Conservation (phyloP, 2,329 filamentous ascomycete genomes). For the Boeremia lycopersici region DNA sequence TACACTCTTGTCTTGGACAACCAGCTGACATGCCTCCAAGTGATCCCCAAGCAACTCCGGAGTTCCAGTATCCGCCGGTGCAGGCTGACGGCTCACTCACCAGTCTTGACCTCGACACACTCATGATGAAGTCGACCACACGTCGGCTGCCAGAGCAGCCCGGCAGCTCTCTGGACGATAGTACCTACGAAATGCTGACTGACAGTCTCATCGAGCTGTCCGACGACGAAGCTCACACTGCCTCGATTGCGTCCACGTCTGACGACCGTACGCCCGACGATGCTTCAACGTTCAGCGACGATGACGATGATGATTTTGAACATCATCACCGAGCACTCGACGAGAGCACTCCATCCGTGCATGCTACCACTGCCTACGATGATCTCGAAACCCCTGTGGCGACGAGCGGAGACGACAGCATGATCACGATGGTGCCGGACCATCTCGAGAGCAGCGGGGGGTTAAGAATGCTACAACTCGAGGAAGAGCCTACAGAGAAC, state of each 20-base stretch:
- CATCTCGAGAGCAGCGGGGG: conserved; percentile 31
- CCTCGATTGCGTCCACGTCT: conserved; percentile 43
- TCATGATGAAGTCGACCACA: conserved; percentile 45
- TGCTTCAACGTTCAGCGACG: conserved; percentile 39
- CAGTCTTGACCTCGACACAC: conserved; percentile 39
- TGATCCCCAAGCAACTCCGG: conserved; percentile 33
- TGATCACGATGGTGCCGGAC: conserved; percentile 36
- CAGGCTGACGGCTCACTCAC: conserved; percentile 40
- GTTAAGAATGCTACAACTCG: conserved; percentile 28
- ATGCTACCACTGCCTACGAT: conserved; percentile 20
- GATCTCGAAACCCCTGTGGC: conserved; percentile 24
- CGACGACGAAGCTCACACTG: conserved; percentile 47
- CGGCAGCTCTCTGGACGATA: conserved; percentile 42
- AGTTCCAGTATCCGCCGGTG: conserved; percentile 41
- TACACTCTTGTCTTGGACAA: conserved; percentile 14
- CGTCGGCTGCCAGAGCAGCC: conserved; percentile 33
- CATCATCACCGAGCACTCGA: conserved; percentile 26
- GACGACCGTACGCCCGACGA: conserved; percentile 44
- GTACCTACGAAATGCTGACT: conserved; percentile 43
- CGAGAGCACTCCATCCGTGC: conserved; percentile 28
- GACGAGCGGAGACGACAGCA: conserved; percentile 35
- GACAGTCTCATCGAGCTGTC: conserved; percentile 40
- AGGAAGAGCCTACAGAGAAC: conserved; percentile 28
- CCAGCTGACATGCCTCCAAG: conserved; percentile 40
- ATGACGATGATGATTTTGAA: conserved; percentile 39